Evolutionary conservation across 176 grass and related monocot species (phyloP), one percentile per base, ranked within the genome.

Genomic region (Themeda triandra): DNA sequence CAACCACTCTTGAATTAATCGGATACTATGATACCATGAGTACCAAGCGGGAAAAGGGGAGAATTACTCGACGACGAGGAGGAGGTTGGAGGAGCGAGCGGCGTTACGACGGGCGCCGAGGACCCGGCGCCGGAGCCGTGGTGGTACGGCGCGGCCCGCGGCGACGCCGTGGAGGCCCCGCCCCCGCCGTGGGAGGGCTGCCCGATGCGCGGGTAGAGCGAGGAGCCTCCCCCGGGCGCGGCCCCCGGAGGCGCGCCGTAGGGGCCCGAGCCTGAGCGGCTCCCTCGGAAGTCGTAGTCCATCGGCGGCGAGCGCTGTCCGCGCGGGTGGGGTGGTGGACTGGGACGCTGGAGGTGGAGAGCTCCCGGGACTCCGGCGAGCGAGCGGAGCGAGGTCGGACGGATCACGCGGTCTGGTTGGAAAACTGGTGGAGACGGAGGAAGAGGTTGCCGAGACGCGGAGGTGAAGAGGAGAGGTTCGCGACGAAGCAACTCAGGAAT

Each of bases 251-350:
- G 65, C 31, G 68, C 37, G 29, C 73, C 82, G 80, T 92, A 88
- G 36, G 74, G 77, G 23, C 83, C 86, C 30, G 72, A 13, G 18
- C 86, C 86, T 25, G 78, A 10, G 10, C 58, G 35, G 6, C 86
- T 49, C 51, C 80, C 75, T 40, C 83, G 83, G 83, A 70, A 92
- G n/a, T 92, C 86, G 90, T 92, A 92, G 0, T 92, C 90, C 90
- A 92, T 92, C 46, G 31, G 18, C n/a, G n/a, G 11, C 25, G 27
- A 5, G 49, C n/a, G 62, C 60, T 31, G 63, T 13, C 1, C 48
- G 13, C 9, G 62, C 2, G 3, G 45, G 58, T 21, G 10, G 13
- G 62, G 4, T 1, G 45, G 58, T 28, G 10, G 13, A 8, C 12
- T 66, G 74, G 32, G 32, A 6, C 14, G 64, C 42, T 36, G 21